Percentiles rank a stretch among this genome's conserved stretches.
Conservation (phyloP, 2,329 filamentous ascomycete species). For the Trichoderma atroviride region DNA sequence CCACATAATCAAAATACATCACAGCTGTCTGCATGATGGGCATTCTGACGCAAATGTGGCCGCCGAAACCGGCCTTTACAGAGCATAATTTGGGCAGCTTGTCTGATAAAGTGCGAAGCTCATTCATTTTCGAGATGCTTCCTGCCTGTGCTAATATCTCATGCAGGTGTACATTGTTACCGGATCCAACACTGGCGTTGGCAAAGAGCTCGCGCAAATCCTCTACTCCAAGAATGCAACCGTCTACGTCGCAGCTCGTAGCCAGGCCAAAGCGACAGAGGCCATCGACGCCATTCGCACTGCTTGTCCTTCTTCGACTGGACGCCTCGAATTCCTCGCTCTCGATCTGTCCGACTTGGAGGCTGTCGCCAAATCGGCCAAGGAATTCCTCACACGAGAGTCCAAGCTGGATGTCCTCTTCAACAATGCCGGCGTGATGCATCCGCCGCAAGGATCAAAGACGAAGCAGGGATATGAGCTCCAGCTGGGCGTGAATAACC, state of each 20-base stretch:
- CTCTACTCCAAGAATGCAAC: constrained; percentile 56
- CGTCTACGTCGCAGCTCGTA: constrained; percentile 57
- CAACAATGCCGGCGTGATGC: constrained; percentile 49
- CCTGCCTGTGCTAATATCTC: neutral
- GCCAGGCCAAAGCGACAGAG: constrained; percentile 44
- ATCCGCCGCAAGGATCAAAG: constrained; percentile 39
- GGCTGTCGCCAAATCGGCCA: constrained; percentile 35
- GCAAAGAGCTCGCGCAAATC: constrained; percentile 54
- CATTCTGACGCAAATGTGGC: constrained; percentile 19
- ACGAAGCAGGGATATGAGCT: constrained; percentile 39
- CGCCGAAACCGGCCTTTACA: constrained; percentile 25
- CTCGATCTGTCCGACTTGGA: constrained; percentile 46
- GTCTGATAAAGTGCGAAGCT: constrained; percentile 49
- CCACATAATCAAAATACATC: too few species aligned
- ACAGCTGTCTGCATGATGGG: neutral
- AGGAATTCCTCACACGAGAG: constrained; percentile 32
- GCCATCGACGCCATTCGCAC: constrained; percentile 43
- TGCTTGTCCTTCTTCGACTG: constrained; percentile 29
- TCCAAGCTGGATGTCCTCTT: constrained; percentile 43
- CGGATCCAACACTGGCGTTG: constrained; percentile 46
- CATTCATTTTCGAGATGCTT: fast-evolving
- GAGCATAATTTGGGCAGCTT: constrained; percentile 66
- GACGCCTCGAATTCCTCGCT: constrained; percentile 40
- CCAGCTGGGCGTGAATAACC: constrained; percentile 47
- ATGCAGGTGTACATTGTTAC: constrained; percentile 54